Base-by-base conservation (phyloP, 176 grass and related monocot species). In the Canna indica region DNA sequence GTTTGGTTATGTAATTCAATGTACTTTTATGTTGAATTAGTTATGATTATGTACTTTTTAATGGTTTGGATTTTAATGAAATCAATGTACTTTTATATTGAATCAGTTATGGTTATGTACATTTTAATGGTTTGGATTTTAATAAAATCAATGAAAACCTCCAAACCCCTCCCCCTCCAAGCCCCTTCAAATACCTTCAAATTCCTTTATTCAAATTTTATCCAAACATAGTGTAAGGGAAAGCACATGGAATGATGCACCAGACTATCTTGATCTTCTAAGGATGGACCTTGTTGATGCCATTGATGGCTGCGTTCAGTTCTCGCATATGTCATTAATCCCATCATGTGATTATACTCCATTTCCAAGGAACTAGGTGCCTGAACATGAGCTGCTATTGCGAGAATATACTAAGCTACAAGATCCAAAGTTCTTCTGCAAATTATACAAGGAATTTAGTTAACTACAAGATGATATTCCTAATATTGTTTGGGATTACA, bases 301-400 rank as follows among this genome's bases (percentile, higher is more conserved):
- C 53, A 97, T 93, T 65, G 82, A 97, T 74, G 89, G 94, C n/a
- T n/a, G n/a, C 58, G 80, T 97, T 22, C 89, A 97, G 52, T 97
- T 92, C 83, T 81, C 94, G 58, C 86, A 73, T 68, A 92, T 97
- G 86, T 83, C 88, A 73, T 72, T 66, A 22, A 87, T 97, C 75
- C 94, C 94, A 71, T 90, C 88, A 35, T 97, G 94, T 0, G 94
- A 97, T 70, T 97, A 97, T 71, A 92, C 84, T 41, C 82, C 89
- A 83, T 82, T 97, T 47, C 86, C 88, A 52, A 90, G 86, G 76
- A 90, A 83, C 45, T 97, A 88, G 86, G 75, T 92, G 64, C 93
- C 93, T 58, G 80, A 85, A 52, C 88, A 92, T 29, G 93, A 92
- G 42, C 82, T 85, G 67, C 46, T 97, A 61, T 72, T 97, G 69